phyloP scores from a whole-genome alignment of 257 asterid species.

The Primulina eburnea region DNA sequence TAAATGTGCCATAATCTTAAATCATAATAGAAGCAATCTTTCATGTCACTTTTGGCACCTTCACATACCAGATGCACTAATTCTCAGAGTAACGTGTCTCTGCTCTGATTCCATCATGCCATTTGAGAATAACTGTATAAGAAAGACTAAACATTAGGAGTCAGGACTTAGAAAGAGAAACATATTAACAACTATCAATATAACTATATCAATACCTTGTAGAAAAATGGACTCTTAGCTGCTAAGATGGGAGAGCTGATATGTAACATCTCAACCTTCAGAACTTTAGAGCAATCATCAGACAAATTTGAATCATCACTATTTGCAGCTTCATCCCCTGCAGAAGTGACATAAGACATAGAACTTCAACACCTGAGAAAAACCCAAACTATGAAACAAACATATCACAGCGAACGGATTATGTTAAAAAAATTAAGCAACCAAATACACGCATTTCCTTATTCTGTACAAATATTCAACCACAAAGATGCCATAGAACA shows the following conservation, averaged over 20 bases:
- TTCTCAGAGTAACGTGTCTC: conserved; percentile 87
- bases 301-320: conserved; percentile 70
- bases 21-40: conserved; percentile 10
- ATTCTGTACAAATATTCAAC: conserved; percentile 12
- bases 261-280: conserved; percentile 65
- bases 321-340: conserved; percentile 71
- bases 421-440: conserved; percentile 1
- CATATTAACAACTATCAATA: conserved; percentile 4
- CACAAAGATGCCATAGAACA: not conserved
- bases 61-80: conserved; percentile 77
- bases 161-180: conserved; percentile 19
- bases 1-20: not conserved
- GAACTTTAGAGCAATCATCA: conserved; percentile 52
- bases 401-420: not conserved
- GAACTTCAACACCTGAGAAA: conserved; percentile 14
- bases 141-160: conserved; percentile 21
- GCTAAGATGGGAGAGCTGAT: conserved; percentile 90
- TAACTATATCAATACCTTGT: conserved; percentile 48
- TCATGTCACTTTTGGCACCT: not conserved
- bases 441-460: conserved; percentile 14
- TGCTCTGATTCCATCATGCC: conserved; percentile 99
- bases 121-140: conserved; percentile 78
- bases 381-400: conserved; percentile 4
- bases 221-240: conserved; percentile 87
- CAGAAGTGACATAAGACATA: conserved; percentile 17